Evolutionary conservation across 1,139 yeast genomes (phyloP), one percentile per base, ranked within the genome.

Genomic region (Yamadazyma buinensis): DNA sequence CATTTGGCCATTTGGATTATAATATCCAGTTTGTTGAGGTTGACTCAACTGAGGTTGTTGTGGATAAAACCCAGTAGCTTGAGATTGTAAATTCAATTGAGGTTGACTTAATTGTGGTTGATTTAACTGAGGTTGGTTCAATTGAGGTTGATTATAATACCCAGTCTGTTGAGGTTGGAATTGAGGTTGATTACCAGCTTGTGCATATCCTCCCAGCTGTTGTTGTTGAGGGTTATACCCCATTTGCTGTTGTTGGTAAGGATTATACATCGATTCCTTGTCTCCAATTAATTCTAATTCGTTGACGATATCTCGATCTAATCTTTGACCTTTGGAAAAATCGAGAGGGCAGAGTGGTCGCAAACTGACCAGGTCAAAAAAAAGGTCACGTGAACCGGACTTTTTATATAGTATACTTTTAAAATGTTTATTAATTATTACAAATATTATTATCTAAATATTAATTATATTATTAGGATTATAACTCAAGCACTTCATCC

Each of bases 51-150:
- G 41, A 20, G 38, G 32, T 20, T 26, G 38, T 23, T 39, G 29
- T 6, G 23, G 33, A 24, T 27, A 23, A 29, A 54, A 57, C 21
- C 71, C 63, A 1, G 75, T 68, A 22, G 54, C 59, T 43, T 69
- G 75, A 2, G 69, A 54, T 39, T 53, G 57, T 30, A 42, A 23
- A 23, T 47, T 75, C 12, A 78, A 79, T 58, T 73, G 77, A 1
- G 72, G 55, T 42, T 58, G 67, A n/a, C n/a, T 35, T 21, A 29
- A 30, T 17, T 42, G 48, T 13, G 49, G 45, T 38, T 48, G 55
- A 25, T 35, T 27, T 12, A 26, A 26, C 29, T 34, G 41, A 20
- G 38, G 32, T 20, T 26, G 38, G n/a, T n/a, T n/a, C 21, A 34
- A 44, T 26, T 41, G 37, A 33, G 52, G 7, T 26, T 39, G 39